phyloP scores from a whole-genome alignment of 768 basidiomycete genomes.

The Boletus subparvulus region DNA sequence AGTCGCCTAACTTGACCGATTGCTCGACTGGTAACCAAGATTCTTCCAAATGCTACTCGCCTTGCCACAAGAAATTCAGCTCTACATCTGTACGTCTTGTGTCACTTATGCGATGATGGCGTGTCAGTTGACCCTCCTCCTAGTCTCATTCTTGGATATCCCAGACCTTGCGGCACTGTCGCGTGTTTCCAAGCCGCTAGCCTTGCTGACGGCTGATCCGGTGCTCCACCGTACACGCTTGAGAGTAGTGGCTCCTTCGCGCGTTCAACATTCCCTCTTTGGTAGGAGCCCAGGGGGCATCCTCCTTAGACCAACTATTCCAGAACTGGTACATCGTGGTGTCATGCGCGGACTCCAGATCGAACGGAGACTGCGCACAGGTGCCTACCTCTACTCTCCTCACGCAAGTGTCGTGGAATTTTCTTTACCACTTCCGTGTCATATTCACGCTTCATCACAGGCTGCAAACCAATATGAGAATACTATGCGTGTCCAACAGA shows the following conservation, averaged over 20 bases:
- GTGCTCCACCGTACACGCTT: slow-evolving; percentile 63
- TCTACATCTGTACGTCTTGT: slow-evolving; percentile 54
- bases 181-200: slow-evolving; percentile 47
- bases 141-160: slow-evolving; percentile 71
- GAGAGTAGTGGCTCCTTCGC: slow-evolving; percentile 62
- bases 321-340: slow-evolving; percentile 66
- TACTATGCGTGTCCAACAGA: slow-evolving; percentile 51
- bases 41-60: slow-evolving; percentile 25
- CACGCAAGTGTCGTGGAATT: slow-evolving; percentile 39
- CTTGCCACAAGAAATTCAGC: slow-evolving; percentile 55
- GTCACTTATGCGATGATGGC: neutral
- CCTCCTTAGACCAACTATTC: slow-evolving; percentile 60
- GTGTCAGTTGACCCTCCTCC: neutral
- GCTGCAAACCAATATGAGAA: slow-evolving; percentile 68
- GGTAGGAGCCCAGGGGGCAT: slow-evolving; percentile 54
- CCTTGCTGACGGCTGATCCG: slow-evolving; percentile 56
- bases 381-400: slow-evolving; percentile 62
- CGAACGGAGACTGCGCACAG: slow-evolving; percentile 64
- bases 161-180: slow-evolving; percentile 63
- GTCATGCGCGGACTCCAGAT: slow-evolving; percentile 69
- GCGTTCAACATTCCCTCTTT: slow-evolving; percentile 65
- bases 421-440: neutral
- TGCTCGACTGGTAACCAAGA: neutral
- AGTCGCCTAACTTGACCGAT: neutral
- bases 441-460: slow-evolving; percentile 35